Percentiles rank a stretch among this genome's conserved stretches.
phyloP scores from a whole-genome alignment of 345 rosid species.

The Lepidium africanum region DNA sequence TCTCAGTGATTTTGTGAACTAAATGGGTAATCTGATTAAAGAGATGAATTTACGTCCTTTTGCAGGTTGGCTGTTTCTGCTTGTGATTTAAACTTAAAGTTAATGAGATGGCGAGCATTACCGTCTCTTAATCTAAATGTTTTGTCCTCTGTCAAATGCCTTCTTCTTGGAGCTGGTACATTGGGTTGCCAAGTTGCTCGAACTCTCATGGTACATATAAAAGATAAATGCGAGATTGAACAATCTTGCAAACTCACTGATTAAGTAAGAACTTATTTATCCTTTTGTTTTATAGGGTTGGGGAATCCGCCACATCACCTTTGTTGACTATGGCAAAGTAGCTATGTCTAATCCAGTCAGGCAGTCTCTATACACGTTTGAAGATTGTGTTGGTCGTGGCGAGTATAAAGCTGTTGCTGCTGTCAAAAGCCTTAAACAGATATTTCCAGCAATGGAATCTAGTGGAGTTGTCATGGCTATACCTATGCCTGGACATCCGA shows the following conservation, averaged over 20 bases:
- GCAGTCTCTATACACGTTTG: slow-evolving; percentile 85
- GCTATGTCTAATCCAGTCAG: slow-evolving; percentile 97
- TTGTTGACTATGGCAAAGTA: slow-evolving; percentile 84
- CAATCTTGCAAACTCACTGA: not conserved
- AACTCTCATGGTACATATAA: slow-evolving; percentile 68
- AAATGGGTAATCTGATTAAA: not conserved
- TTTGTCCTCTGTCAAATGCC: slow-evolving; percentile 73
- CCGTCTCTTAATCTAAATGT: slow-evolving; percentile 76
- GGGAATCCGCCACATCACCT: slow-evolving; percentile 87
- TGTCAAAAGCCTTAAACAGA: slow-evolving; percentile 69
- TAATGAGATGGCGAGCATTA: slow-evolving; percentile 96
- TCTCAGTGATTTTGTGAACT: not conserved
- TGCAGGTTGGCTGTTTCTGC: slow-evolving; percentile 85
- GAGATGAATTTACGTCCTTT: slow-evolving; percentile 4
- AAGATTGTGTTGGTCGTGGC: slow-evolving; percentile 80
- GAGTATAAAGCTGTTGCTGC: slow-evolving; percentile 82
- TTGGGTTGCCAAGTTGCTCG: slow-evolving; percentile 98
- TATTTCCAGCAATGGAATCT: slow-evolving; percentile 91
- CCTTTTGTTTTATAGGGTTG: slow-evolving; percentile 49
- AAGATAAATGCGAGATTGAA: not conserved
- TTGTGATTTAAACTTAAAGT: slow-evolving; percentile 86
- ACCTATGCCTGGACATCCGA: slow-evolving; percentile 98
- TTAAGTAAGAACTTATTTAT: slow-evolving; percentile 1
- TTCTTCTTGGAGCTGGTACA: slow-evolving; percentile 96
- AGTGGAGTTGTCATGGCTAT: slow-evolving; percentile 77